A percentile compares a stretch with the other conserved stretches of the same genome.
phyloP scores from a whole-genome alignment of 2,329 filamentous ascomycete species.

The Sarocladium brachiariae region DNA sequence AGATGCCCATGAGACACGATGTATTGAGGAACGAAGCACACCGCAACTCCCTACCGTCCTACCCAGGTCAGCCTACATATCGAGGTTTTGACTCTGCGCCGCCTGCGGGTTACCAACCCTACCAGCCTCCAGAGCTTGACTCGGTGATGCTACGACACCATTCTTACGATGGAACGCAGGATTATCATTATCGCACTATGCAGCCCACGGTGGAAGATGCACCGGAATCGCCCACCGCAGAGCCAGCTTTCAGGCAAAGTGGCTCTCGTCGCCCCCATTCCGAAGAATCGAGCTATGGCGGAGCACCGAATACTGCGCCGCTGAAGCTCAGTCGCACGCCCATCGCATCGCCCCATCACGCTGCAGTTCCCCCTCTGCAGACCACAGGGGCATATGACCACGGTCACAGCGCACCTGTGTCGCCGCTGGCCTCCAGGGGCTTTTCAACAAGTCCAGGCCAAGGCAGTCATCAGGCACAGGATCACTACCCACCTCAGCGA shows the following conservation, averaged over 20 bases:
- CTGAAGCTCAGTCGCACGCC: constrained; percentile 33
- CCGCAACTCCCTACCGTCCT: constrained; percentile 41
- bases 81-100: constrained; percentile 43
- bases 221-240: constrained; percentile 40
- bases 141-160: constrained; percentile 37
- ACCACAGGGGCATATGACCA: constrained; percentile 3
- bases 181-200: constrained; percentile 43
- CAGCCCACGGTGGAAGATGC: constrained; percentile 60
- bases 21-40: constrained; percentile 52
- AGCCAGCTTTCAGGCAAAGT: constrained; percentile 16
- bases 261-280: constrained; percentile 12
- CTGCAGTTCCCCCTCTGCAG: background rate
- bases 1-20: constrained; percentile 52
- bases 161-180: constrained; percentile 43
- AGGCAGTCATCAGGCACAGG: constrained; percentile 17
- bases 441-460: constrained; percentile 11
- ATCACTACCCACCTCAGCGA: constrained; percentile 21
- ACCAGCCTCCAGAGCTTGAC: constrained; percentile 21
- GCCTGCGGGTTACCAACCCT: constrained; percentile 21
- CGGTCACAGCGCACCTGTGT: background rate
- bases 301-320: constrained; percentile 35
- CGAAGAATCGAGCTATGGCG: constrained; percentile 35
- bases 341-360: constrained; percentile 13
- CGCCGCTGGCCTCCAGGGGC: constrained; percentile 6
- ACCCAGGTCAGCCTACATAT: constrained; percentile 48